phyloP scores from a whole-genome alignment of 805 yeast genomes.

The Scheffersomyces amazonensis region DNA sequence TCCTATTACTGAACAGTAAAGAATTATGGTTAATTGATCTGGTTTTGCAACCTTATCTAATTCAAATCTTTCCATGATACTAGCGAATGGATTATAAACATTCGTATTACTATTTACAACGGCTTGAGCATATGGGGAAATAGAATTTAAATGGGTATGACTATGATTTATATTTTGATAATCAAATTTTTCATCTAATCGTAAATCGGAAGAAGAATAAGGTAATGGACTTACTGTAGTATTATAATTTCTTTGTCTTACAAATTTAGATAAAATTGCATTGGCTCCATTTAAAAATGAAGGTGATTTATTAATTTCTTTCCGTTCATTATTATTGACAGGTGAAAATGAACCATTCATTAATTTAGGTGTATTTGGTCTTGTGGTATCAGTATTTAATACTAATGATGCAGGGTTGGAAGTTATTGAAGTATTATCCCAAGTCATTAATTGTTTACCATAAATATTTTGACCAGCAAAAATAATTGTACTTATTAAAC shows the following conservation, averaged over 20 bases:
- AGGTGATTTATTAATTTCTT: neutral
- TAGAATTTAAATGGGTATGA: slow-evolving; percentile 4
- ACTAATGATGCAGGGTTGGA: slow-evolving; percentile 25
- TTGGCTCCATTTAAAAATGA: slow-evolving; percentile 3
- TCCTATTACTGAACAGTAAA: slow-evolving; percentile 77
- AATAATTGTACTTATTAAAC: slow-evolving; percentile 64
- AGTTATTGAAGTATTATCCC: slow-evolving; percentile 31
- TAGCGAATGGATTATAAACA: slow-evolving; percentile 19
- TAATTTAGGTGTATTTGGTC: slow-evolving; percentile 14
- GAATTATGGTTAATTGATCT: slow-evolving; percentile 76
- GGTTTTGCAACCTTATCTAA: slow-evolving; percentile 42
- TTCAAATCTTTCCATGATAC: slow-evolving; percentile 10
- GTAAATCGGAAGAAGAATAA: slow-evolving; percentile 31
- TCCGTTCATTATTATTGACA: neutral
- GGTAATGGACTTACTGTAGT: slow-evolving; percentile 22
- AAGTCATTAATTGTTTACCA: slow-evolving; percentile 73
- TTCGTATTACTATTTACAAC: slow-evolving; percentile 14
- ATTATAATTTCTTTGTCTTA: slow-evolving; percentile 22
- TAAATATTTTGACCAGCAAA: slow-evolving; percentile 87
- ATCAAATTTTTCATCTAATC: slow-evolving; percentile 20
- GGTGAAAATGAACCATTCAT: neutral
- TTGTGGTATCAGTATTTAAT: slow-evolving; percentile 17
- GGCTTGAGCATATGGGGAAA: slow-evolving; percentile 6
- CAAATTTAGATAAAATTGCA: slow-evolving; percentile 6
- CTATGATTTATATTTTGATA: slow-evolving; percentile 3